Evolutionary conservation across 306 rosid genomes (phyloP), one percentile per base, ranked within the genome.

Genomic region (Glycine tomentella): DNA sequence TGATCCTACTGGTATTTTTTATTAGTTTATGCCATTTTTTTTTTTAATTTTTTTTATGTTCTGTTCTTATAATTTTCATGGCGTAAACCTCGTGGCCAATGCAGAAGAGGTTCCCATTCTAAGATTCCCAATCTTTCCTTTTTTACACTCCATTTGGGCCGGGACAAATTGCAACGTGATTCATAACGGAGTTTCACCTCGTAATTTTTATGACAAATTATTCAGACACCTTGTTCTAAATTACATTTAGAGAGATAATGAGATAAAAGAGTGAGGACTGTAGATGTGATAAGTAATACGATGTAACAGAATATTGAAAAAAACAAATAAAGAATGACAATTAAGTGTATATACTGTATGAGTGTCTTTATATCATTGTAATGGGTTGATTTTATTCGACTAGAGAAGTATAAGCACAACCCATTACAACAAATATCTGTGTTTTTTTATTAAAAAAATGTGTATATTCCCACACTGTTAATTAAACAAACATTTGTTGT

Each of bases 1-100:
- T 70, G 5, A 49, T 57, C 63, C 58, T 83, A 5, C 68, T 83
- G 83, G 87, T 79, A 82, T 20, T 62, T 38, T 50, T 17, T 44
- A 69, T 51, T 17, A 9, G 4, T 65, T 45, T 15, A 12, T 53
- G 1, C 8, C 40, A 53, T 44, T 34, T 77, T 20, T 20, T 48
- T 2, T 2, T 0, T 0, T 31, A 53, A 33, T 34, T 77, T 20
- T 20, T 48, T 2, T 2, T 0, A 0, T 31, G 14, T 4, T 73
- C 16, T 50, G 6, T 34, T 59, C 0, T 73, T 62, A 20, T 71
- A 9, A 20, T 2, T 46, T 25, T 55, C 40, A 63, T 36, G 45
- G 17, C 15, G 4, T 40, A 14, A 40, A 7, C 25, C 12, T 64
- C 12, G 20, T 46, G 57, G 16, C 8, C 12, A 20, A 69, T 69